A percentile compares a stretch with the other conserved stretches of the same genome.
These are phyloP conservation scores for Yamadazyma jaroonii DNA, from an alignment of 1,139 yeast genomes.

Conservation along the genomic window DNA sequence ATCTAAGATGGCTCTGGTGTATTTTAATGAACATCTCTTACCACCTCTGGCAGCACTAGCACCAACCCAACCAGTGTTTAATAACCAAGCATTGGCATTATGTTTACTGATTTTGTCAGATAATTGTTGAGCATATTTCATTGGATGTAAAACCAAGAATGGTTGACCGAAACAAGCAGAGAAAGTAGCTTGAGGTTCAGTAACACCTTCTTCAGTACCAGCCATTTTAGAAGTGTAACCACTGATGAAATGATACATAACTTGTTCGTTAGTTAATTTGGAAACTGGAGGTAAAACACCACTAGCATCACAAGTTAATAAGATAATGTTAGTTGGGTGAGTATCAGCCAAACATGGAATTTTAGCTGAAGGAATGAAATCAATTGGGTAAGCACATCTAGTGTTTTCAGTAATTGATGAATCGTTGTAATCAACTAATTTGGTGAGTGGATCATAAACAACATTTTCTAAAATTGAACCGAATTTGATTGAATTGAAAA, in stretches of 20 bases:
- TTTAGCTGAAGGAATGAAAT: constrained; percentile 93
- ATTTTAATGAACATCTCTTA: constrained; percentile 95
- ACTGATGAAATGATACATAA: constrained; percentile 97
- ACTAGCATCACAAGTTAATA: constrained; percentile 96
- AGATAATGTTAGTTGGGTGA: constrained; percentile 90
- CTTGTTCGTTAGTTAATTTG: constrained; percentile 89
- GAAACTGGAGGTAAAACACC: constrained; percentile 98
- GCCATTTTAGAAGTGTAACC: constrained; percentile 99
- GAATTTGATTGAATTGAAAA: constrained; percentile 89
- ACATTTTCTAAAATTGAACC: constrained; percentile 96
- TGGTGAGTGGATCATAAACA: constrained; percentile 74
- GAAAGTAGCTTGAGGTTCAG: constrained; percentile 98
- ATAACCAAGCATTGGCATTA: constrained; percentile 92
- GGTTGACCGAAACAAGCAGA: constrained; percentile 99
- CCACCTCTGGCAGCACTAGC: constrained; percentile 92
- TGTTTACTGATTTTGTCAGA: constrained; percentile 89
- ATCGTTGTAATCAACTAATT: constrained; percentile 84
- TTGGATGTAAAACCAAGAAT: constrained; percentile 96
- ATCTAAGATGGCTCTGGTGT: constrained; percentile 95
- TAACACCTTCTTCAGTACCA: constrained; percentile 98
- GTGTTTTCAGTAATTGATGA: constrained; percentile 91
- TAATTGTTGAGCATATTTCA: constrained; percentile 95
- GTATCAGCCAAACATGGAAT: constrained; percentile 88
- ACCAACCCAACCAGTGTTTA: constrained; percentile 99
- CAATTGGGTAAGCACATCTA: constrained; percentile 98